phyloP scores from a whole-genome alignment of 345 rosid species.

The Murraya paniculata region DNA sequence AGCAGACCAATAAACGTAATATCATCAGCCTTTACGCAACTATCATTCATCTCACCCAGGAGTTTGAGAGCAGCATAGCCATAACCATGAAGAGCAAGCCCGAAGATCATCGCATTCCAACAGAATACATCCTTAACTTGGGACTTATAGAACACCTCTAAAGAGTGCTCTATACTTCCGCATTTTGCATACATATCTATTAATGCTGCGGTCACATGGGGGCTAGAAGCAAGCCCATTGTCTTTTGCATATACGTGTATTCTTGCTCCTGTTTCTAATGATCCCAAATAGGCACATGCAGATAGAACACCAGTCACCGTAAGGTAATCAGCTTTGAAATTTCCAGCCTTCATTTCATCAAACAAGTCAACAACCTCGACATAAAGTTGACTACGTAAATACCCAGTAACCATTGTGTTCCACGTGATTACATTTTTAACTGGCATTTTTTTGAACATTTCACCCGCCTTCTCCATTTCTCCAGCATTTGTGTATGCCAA shows the following conservation, averaged over 20 bases:
- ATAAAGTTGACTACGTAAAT: constrained; percentile 16
- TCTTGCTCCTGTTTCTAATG: constrained; percentile 15
- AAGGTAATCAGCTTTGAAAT: constrained; percentile 17
- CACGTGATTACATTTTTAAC: constrained; percentile 18
- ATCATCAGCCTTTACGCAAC: constrained; percentile 12
- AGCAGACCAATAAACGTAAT: constrained; percentile 25
- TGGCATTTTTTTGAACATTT: constrained; percentile 19
- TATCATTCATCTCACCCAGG: constrained; percentile 11
- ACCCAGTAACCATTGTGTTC: constrained; percentile 31
- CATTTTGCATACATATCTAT: constrained; percentile 33
- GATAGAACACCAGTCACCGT: constrained; percentile 22
- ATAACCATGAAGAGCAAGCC: constrained; percentile 22
- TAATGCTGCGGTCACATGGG: constrained; percentile 22
- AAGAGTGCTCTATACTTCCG: constrained; percentile 20
- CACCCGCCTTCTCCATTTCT: constrained; percentile 14
- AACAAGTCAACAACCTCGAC: constrained; percentile 16
- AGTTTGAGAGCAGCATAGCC: constrained; percentile 23
- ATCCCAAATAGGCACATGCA: constrained; percentile 25
- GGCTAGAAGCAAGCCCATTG: constrained; percentile 13
- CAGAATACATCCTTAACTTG: constrained; percentile 24
- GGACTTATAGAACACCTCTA: constrained; percentile 16
- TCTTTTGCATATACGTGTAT: constrained; percentile 12
- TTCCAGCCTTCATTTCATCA: constrained; percentile 20
- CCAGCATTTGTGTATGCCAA: constrained; percentile 12
- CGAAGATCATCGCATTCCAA: constrained; percentile 28